Evolutionary conservation across 2,329 filamentous ascomycete genomes (phyloP), one percentile per base, ranked within the genome.

Genomic region (Chalaropsis thielavioides): DNA sequence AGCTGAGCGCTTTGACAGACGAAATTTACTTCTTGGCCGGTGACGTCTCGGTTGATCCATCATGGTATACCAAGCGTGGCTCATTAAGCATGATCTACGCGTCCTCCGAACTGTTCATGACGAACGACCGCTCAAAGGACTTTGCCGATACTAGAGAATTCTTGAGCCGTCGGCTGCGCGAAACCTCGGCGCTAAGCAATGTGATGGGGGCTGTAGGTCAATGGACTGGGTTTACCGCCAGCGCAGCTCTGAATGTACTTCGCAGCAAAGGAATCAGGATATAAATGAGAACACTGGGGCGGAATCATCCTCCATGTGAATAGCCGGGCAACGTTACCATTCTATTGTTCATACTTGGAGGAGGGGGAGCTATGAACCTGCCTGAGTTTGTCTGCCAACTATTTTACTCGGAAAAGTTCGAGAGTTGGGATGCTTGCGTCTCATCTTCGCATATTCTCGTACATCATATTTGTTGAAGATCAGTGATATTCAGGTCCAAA

Each of bases 11-110:
- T 61, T 83, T 99, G 3, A 83, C 88, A n/a, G 92, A 96, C 73
- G 94, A 99, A 74, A 95, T 99, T 62, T 89, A 88, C 81, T 91
- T 88, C 71, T 83, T 96, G 3, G 84, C 92, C 0, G 90, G 90
- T 62, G 94, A 97, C 74, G 79, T 77, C 24, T 82, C 86, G 24
- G 89, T 96, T 67, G 92, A 97, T 74, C 82, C 84, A 3, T 86
- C 85, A 3, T 99, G 94, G 94, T 99, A 99, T 71, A 78, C 81
- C 65, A 84, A 84, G 72, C 80, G 82, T 61, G 81, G 77, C 2
- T 79, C 78, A 22, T 74, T 84, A 10, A 81, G 81, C 41, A 75
- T 80, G 69, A 78, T 82, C 51, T 85, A 84, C 70, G 90, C 90
- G 62, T 84, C 86, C 41, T 82, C 87, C 65, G 94, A 99, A 76